Evolutionary conservation across 805 yeast species (phyloP).

Genomic region (Cyberlindnera mississippiensis): DNA sequence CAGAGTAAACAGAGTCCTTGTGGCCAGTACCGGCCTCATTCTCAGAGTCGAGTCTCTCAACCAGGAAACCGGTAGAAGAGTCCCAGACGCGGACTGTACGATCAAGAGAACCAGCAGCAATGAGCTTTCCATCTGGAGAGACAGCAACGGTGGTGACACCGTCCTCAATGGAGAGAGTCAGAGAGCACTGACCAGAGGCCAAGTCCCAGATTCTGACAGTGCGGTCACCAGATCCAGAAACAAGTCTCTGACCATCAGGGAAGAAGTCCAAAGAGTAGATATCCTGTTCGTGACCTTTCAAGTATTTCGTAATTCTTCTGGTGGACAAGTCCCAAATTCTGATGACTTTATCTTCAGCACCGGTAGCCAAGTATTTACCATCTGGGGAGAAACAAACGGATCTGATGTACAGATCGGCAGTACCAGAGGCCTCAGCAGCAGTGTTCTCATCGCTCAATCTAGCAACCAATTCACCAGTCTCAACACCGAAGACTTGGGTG

Average conservation of each 20-base stretch:
- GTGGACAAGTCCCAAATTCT: constrained; percentile 94
- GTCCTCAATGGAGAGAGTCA: constrained; percentile 89
- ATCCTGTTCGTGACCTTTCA: constrained; percentile 96
- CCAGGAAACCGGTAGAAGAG: constrained; percentile 84
- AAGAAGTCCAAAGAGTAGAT: constrained; percentile 93
- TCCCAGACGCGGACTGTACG: constrained; percentile 97
- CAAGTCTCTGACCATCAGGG: constrained; percentile 90
- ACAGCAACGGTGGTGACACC: constrained; percentile 98
- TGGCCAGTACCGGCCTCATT: constrained; percentile 89
- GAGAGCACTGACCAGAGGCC: constrained; percentile 80
- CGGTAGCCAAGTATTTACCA: constrained; percentile 89
- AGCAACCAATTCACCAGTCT: constrained; percentile 86
- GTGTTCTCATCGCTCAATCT: constrained; percentile 77
- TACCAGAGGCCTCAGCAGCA: constrained; percentile 34
- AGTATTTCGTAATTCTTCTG: constrained; percentile 76
- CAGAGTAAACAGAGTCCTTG: constrained; percentile 92
- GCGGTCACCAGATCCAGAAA: constrained; percentile 94
- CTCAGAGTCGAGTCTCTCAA: constrained; percentile 89
- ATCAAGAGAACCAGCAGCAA: constrained; percentile 96
- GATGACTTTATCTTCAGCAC: constrained; percentile 85
- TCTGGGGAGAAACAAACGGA: constrained; percentile 97
- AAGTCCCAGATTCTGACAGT: constrained; percentile 97
- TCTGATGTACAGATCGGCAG: constrained; percentile 85
- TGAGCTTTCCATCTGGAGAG: constrained; percentile 88
- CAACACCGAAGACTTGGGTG: constrained; percentile 90